Percentiles rank a stretch among this genome's conserved stretches.
Conservation (phyloP, 192 early-diverging fungal genomes). For the Podochytrium sp. region DNA sequence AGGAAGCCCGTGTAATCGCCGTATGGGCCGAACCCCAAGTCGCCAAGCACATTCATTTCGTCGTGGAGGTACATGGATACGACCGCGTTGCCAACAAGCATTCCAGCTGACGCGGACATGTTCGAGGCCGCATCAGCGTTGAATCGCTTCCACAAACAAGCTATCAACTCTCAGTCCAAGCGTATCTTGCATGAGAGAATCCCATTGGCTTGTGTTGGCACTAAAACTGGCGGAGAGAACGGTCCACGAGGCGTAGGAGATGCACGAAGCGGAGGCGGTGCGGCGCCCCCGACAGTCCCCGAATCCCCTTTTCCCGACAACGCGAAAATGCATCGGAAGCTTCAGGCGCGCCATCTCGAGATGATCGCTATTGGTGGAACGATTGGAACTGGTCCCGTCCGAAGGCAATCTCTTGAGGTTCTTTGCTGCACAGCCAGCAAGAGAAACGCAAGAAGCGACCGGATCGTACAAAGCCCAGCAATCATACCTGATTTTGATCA, state of each 20-base stretch:
- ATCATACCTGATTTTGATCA: not conserved
- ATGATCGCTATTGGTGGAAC: slow-evolving; percentile 82
- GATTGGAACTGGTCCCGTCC: slow-evolving; percentile 80
- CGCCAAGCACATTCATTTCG: not conserved
- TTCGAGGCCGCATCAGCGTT: not conserved
- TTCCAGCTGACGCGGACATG: not conserved
- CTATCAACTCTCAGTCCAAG: not conserved
- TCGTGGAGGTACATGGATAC: not conserved
- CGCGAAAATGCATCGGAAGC: slow-evolving; percentile 46
- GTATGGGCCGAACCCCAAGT: not conserved
- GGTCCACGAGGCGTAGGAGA: not conserved
- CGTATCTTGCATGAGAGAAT: not conserved
- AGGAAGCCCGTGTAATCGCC: not conserved
- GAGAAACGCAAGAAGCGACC: not conserved
- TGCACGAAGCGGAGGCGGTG: not conserved
- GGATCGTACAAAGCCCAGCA: not conserved
- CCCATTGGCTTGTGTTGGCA: not conserved
- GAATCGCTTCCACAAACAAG: not conserved
- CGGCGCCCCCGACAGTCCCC: not conserved
- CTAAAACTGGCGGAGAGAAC: not conserved
- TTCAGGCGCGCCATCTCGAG: slow-evolving; percentile 50
- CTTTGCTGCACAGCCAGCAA: not conserved
- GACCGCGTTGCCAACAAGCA: not conserved
- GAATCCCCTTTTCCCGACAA: not conserved
- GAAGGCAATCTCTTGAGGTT: no score